phyloP scores from a whole-genome alignment of 2,329 filamentous ascomycete genomes.

The Monosporascus sp. region DNA sequence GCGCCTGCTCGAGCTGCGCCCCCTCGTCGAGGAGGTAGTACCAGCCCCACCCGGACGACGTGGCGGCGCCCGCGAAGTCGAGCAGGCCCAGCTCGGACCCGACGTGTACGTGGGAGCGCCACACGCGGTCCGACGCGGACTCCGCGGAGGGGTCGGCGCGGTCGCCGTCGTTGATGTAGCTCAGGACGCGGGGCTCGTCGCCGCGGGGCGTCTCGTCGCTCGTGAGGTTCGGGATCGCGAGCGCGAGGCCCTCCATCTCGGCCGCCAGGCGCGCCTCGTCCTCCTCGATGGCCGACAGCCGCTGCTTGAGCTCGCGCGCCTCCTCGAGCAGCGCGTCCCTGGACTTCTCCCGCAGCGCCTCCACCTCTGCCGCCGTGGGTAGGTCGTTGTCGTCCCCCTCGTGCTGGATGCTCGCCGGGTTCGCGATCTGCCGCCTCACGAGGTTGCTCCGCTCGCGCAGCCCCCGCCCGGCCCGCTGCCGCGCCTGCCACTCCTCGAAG shows the following conservation, averaged over 20 bases:
- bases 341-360: constrained; percentile 20
- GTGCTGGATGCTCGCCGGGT: constrained; percentile 40
- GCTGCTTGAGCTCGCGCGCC: constrained; percentile 59
- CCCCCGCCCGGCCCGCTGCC: constrained; percentile 54
- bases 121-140: constrained; percentile 39
- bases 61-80: constrained; percentile 77
- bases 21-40: constrained; percentile 93
- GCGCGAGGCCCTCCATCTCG: constrained; percentile 70
- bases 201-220: constrained; percentile 70
- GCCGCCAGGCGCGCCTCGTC: constrained; percentile 53
- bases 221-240: constrained; percentile 82
- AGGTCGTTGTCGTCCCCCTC: constrained; percentile 34
- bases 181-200: constrained; percentile 57
- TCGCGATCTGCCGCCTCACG: constrained; percentile 52
- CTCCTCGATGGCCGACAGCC: constrained; percentile 55
- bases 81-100: constrained; percentile 82
- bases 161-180: constrained; percentile 65
- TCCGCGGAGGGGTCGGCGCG: constrained; percentile 40
- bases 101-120: constrained; percentile 79
- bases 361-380: constrained; percentile 15
- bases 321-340: constrained; percentile 52
- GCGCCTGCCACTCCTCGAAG: constrained; percentile 52
- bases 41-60: constrained; percentile 93
- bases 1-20: constrained; percentile 88
- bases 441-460: constrained; percentile 63